Base-by-base conservation (phyloP, 2,329 filamentous ascomycete species). In the Gnomoniopsis sp. region DNA sequence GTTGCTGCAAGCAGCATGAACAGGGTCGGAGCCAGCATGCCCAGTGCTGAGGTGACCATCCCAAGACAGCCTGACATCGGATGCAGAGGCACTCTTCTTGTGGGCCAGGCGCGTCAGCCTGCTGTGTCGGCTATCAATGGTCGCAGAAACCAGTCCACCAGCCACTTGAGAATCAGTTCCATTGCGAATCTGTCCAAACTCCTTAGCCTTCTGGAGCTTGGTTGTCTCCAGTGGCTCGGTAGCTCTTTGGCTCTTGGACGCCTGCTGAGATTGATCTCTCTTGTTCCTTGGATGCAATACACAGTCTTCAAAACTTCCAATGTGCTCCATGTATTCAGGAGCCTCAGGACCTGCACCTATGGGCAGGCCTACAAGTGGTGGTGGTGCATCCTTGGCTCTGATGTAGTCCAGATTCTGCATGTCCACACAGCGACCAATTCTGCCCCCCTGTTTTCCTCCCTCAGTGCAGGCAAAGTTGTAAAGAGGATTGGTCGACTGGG, bases 341-440 rank as follows among this genome's bases (percentile, higher is more conserved):
- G 72, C 73, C 63, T 78, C 76, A 8, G 76, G 75, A 0, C 76
- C 76, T 21, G 75, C 75, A 23, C 75, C 75, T 19, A 77, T 65
- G 21, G 76, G 76, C 1, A 76, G 67, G 1, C 74, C 75, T 7
- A 69, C 71, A 26, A 75, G 62, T 0, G 71, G 67, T 12, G 59
- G 48, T 6, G 34, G 26, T 22, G 44, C 44, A 1, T 38, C 41
- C 11, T 41, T 22, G 3, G 55, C 23, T 33, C 44, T 44, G 26
- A 49, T 51, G 36, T 58, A 61, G 11, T 61, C 59, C 33, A 59
- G 34, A 6, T 51, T 34, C 52, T 61, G 59, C 38, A 55, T 33
- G 38, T 62, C 59, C 10, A 49, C 52, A 4, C 15, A 21, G 14
- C 47, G 15, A 19, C 43, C 12, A 33, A 55, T 36, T 10, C 49